These are phyloP conservation scores for Penicillium sp. DNA, from an alignment of 2,329 filamentous ascomycete species.

Conservation along the genomic window DNA sequence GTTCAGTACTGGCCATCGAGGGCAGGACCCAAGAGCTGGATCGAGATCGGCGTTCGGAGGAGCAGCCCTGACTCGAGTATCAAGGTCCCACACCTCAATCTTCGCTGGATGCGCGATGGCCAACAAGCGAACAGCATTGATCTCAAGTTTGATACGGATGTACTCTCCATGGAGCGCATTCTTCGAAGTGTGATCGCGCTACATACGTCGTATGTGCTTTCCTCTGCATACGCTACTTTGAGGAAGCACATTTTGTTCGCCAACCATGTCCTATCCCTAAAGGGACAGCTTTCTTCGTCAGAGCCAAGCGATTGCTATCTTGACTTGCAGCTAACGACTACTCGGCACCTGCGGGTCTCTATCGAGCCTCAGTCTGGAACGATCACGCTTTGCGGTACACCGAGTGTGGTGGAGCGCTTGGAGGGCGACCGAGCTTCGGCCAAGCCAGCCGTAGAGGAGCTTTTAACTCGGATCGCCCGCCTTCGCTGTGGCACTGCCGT, in stretches of 20 bases:
- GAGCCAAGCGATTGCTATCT: slow-evolving; percentile 73
- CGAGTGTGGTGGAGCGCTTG: slow-evolving; percentile 60
- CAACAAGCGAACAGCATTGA: slow-evolving; percentile 73
- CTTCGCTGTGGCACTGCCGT: slow-evolving; percentile 48
- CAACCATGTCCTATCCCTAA: slow-evolving; percentile 63
- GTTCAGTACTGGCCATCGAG: slow-evolving; percentile 89
- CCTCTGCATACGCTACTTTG: slow-evolving; percentile 68
- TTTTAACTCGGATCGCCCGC: slow-evolving; percentile 46
- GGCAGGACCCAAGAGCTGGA: slow-evolving; percentile 80
- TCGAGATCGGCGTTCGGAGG: slow-evolving; percentile 75
- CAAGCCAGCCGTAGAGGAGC: slow-evolving; percentile 51
- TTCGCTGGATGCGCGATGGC: slow-evolving; percentile 84
- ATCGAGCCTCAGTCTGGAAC: slow-evolving; percentile 81
- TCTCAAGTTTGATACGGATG: slow-evolving; percentile 69
- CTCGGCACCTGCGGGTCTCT: slow-evolving; percentile 65
- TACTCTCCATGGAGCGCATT: slow-evolving; percentile 75
- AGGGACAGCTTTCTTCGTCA: slow-evolving; percentile 62
- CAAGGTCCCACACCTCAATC: slow-evolving; percentile 43
- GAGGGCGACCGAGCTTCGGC: slow-evolving; percentile 70
- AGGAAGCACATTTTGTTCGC: slow-evolving; percentile 66
- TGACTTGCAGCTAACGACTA: slow-evolving; percentile 71
- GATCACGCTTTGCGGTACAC: slow-evolving; percentile 72
- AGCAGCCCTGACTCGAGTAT: slow-evolving; percentile 21
- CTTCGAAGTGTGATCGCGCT: slow-evolving; percentile 75
- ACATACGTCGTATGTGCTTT: slow-evolving; percentile 75